Evolutionary conservation across 1,139 yeast genomes (phyloP).

Genomic region (Pichia norvegensis): DNA sequence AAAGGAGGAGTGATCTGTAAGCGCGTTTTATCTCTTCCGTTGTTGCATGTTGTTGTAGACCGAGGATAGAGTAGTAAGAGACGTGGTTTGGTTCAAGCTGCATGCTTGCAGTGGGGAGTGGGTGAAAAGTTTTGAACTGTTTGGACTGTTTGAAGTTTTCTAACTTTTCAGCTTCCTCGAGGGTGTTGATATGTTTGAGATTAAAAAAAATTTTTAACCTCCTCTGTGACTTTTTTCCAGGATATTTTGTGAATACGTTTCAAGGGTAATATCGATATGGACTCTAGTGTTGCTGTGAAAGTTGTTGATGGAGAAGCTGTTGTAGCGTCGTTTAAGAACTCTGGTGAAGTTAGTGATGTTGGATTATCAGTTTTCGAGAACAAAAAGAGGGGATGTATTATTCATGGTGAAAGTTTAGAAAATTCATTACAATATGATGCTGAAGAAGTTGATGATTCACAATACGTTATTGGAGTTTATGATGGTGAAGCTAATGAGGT

Average conservation of each 20-base stretch:
- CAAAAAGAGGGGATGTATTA: conserved; percentile 25
- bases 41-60: conserved; percentile 35
- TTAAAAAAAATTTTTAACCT: too few relatives aligned
- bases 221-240: too few relatives aligned
- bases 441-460: conserved; percentile 31
- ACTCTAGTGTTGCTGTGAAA: conserved; percentile 13
- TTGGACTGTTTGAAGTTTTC: too few relatives aligned
- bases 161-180: not conserved
- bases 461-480: conserved; percentile 50
- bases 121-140: not conserved
- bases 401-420: conserved; percentile 69
- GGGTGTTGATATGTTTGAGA: not conserved
- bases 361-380: conserved; percentile 48
- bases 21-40: conserved; percentile 47
- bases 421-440: conserved; percentile 66
- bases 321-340: conserved; percentile 61
- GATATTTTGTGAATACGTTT: not conserved
- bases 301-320: conserved; percentile 15
- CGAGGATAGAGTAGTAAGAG: conserved; percentile 46
- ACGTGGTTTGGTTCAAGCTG: conserved; percentile 15
- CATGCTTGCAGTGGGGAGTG: not conserved
- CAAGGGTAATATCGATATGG: not conserved
- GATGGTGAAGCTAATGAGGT: conserved; percentile 54
- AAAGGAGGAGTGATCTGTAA: conserved; percentile 38
- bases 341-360: conserved; percentile 55